phyloP scores from a whole-genome alignment of 768 basidiomycete species.

The Pisolithus microcarpus region DNA sequence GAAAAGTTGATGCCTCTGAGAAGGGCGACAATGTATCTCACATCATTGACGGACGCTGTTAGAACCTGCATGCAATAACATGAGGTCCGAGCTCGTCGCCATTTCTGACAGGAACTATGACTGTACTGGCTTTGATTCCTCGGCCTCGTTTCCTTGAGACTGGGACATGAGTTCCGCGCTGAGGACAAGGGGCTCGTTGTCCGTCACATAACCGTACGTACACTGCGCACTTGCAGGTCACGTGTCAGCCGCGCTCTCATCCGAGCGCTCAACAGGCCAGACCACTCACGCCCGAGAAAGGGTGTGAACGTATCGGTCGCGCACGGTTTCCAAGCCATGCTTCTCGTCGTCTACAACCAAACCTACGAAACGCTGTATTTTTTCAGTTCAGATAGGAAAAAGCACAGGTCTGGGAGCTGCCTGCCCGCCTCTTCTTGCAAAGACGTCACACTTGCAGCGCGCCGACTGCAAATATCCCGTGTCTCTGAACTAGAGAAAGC shows the following conservation, averaged over 20 bases:
- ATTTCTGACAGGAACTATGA: neutral
- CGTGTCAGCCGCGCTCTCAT: neutral
- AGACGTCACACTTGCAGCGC: conserved; percentile 12
- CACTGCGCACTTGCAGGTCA: too few relatives aligned
- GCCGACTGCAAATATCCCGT: conserved; percentile 7
- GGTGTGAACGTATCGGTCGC: neutral
- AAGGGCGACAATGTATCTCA: conserved; percentile 71
- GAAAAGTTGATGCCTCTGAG: conserved; percentile 77
- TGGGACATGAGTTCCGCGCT: conserved; percentile 17
- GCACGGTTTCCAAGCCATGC: conserved; percentile 9
- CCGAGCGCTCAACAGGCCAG: too few relatives aligned
- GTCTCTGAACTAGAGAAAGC: neutral
- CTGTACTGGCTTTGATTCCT: conserved; percentile 20
- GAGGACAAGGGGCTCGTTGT: conserved; percentile 1
- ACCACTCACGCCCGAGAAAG: too few relatives aligned
- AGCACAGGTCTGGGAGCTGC: conserved; percentile 4
- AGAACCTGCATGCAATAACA: conserved; percentile 39
- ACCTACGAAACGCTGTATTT: conserved; percentile 23
- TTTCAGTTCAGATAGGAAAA: conserved; percentile 9
- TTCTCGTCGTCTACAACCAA: conserved; percentile 31
- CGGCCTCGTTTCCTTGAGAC: conserved; percentile 14
- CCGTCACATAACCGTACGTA: conserved; percentile 10
- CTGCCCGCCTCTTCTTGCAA: conserved; percentile 19
- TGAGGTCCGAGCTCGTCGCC: neutral
- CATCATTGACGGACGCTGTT: conserved; percentile 68